Base-by-base conservation (phyloP, 768 basidiomycete species). In the Sutorius australiensis region DNA sequence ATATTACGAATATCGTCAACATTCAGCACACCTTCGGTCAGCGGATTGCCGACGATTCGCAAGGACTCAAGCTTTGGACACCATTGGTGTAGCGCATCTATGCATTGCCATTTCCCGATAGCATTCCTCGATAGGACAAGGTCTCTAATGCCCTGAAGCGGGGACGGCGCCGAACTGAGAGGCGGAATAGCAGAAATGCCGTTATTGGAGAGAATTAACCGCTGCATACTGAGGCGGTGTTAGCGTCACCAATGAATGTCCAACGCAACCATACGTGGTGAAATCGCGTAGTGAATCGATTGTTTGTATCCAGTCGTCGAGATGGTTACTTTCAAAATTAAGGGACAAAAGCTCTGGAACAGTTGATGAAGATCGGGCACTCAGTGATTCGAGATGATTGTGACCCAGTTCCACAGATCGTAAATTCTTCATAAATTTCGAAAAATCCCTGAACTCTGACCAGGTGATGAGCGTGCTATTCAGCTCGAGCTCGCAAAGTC, bases 391-490 rank as follows among this genome's bases (percentile, higher is more conserved):
- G 43, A 92, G 70, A 11, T 69, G 61, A 63, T 93, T 93, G 70
- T 86, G 81, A 11, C 88, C 91, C 58, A 88, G 66, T 71, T 93
- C 88, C 13, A 90, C 72, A 3, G 73, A 60, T 34, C 69, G 70
- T 36, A 89, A 70, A 33, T 63, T 69, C 4, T 82, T 80, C 81
- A 89, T 84, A 55, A 70, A 67, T 11, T 65, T 59, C 30, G 75
- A 76, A 44, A 83, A 67, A n/a, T 59, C 54, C 56, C 75, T 69
- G 66, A 89, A 81, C 58, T 89, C 84, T 45, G 68, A 63, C 90
- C 92, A 95, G 38, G 79, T 75, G 48, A 84, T 78, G 47, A 87
- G 74, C 3, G 89, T 92, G 38, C 71, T 78, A 64, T 87, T 93
- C 32, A 95, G 70, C 53, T 89, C 85, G 36, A 94, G 68, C 59